A percentile compares a stretch with the other conserved stretches of the same genome.
phyloP scores from a whole-genome alignment of 75 land plant genomes.

The Selaginella moellendorffii region DNA sequence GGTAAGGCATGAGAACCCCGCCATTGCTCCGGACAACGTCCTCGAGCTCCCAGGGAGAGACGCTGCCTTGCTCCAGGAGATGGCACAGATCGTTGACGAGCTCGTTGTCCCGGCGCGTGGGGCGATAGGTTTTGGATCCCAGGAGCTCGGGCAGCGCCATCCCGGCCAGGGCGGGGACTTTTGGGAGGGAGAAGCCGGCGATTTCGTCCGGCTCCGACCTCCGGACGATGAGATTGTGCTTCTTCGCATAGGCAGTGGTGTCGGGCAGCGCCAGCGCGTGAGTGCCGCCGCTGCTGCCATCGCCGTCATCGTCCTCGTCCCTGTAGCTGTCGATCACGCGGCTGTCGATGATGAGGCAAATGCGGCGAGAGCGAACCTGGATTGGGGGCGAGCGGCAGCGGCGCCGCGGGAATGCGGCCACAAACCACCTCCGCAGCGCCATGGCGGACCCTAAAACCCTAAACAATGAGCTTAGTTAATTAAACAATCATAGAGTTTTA shows the following conservation, averaged over 20 bases:
- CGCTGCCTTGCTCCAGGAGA: not conserved
- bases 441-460: not conserved
- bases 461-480: not conserved
- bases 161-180: not conserved
- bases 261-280: not conserved
- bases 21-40: conserved; percentile 7
- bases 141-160: not conserved
- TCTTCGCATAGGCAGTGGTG: not conserved
- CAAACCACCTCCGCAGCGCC: not conserved
- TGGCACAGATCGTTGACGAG: not conserved
- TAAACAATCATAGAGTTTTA: too few species aligned
- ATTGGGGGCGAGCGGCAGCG: not conserved
- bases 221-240: not conserved
- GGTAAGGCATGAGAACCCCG: conserved; percentile 1
- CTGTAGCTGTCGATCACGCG: not conserved
- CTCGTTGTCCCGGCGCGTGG: not conserved
- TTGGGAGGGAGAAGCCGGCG: not conserved
- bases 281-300: too few species aligned
- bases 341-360: not conserved
- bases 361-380: not conserved
- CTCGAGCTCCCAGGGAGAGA: not conserved
- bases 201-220: not conserved
- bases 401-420: not conserved
- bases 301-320: not conserved
- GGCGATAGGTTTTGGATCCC: not conserved